Evolutionary conservation across 2,329 filamentous ascomycete genomes (phyloP).

Genomic region (Venturia effusa): DNA sequence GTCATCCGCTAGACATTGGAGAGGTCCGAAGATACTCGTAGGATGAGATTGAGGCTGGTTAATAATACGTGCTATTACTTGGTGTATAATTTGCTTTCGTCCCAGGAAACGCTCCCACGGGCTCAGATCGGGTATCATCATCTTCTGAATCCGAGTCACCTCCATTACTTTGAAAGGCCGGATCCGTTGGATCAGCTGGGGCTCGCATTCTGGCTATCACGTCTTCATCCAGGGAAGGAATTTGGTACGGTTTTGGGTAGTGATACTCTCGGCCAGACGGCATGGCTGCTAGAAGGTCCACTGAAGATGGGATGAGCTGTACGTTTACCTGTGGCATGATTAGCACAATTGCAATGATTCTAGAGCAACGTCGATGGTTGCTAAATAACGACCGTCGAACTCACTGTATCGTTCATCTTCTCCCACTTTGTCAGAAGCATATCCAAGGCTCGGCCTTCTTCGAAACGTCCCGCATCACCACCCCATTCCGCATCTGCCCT

Average conservation of each 20-base stretch:
- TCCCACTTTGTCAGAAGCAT: slow-evolving; percentile 84
- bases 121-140: slow-evolving; percentile 17
- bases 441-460: slow-evolving; percentile 76
- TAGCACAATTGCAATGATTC: neutral
- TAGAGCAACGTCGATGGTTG: neutral
- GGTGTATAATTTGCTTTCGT: slow-evolving; percentile 22
- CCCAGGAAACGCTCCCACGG: slow-evolving; percentile 27
- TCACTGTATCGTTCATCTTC: slow-evolving; percentile 84
- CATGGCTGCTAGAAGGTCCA: slow-evolving; percentile 63
- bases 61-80: slow-evolving; percentile 11
- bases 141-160: slow-evolving; percentile 27
- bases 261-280: slow-evolving; percentile 86
- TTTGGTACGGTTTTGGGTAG: slow-evolving; percentile 54
- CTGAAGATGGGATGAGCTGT: slow-evolving; percentile 61
- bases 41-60: neutral
- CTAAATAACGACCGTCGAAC: slow-evolving; percentile 18
- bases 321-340: slow-evolving; percentile 55
- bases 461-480: slow-evolving; percentile 69
- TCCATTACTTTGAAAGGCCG: slow-evolving; percentile 23
- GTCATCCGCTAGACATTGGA: neutral
- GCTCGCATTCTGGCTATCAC: slow-evolving; percentile 49
- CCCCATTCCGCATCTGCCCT: slow-evolving; percentile 60
- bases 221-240: slow-evolving; percentile 53
- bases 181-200: slow-evolving; percentile 40
- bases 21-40: neutral